Percentiles rank a stretch among this genome's conserved stretches.
Evolutionary conservation across 1,284 basidiomycete species (phyloP).

Genomic region (Pseudozyma pruni): DNA sequence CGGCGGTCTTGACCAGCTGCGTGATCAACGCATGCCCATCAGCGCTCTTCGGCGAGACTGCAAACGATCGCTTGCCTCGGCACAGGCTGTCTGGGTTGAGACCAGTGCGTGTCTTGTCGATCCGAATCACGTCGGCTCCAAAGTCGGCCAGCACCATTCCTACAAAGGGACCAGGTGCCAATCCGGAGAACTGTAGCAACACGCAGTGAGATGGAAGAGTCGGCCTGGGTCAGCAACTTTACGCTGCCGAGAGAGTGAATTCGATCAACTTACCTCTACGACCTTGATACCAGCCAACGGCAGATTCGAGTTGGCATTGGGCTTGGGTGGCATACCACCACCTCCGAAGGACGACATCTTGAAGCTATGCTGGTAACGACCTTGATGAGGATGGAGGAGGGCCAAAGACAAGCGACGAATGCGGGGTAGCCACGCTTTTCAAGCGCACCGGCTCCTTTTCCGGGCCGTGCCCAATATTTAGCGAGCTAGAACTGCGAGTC

Average conservation of each 20-base stretch:
- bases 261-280: conserved; percentile 26
- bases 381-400: conserved; percentile 4
- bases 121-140: conserved; percentile 80
- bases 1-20: conserved; percentile 75
- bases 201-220: too few relatives aligned
- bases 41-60: conserved; percentile 75
- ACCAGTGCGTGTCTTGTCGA: conserved; percentile 73
- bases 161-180: conserved; percentile 83
- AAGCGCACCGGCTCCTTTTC: conserved; percentile 12
- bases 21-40: conserved; percentile 75
- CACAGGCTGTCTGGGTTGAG: conserved; percentile 70
- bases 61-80: conserved; percentile 79
- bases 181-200: conserved; percentile 78
- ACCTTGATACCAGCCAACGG: conserved; percentile 40
- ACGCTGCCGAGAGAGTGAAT: neutral
- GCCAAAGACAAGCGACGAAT: neutral
- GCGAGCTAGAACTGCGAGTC: conserved; percentile 27
- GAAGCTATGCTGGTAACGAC: neutral
- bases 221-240: conserved; percentile 2
- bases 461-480: conserved; percentile 19
- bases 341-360: conserved; percentile 23
- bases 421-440: conserved; percentile 5
- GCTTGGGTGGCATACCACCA: conserved; percentile 25
- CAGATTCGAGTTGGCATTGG: conserved; percentile 18
- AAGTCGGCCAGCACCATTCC: conserved; percentile 81